Evolutionary conservation across 768 basidiomycete species (phyloP).

Genomic region (Gautieria morchelliformis): DNA sequence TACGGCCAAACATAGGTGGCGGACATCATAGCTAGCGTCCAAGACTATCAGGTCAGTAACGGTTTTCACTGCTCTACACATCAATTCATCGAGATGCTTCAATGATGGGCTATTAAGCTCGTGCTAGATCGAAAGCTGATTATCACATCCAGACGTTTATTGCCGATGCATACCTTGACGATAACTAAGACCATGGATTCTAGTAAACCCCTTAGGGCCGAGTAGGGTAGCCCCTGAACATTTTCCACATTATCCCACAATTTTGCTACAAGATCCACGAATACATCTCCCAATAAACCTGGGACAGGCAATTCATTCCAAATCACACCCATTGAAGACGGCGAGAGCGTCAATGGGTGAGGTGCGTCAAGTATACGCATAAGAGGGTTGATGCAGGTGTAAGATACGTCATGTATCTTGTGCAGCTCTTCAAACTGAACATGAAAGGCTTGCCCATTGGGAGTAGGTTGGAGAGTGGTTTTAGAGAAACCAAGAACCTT

Average conservation of each 20-base stretch:
- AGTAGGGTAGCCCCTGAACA: constrained; percentile 39
- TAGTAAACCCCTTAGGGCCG: constrained; percentile 49
- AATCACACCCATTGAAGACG: constrained; percentile 35
- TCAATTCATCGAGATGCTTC: constrained; percentile 39
- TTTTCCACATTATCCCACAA: constrained; percentile 39
- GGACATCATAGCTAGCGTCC: constrained; percentile 56
- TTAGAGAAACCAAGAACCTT: constrained; percentile 48
- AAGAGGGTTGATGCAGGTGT: constrained; percentile 51
- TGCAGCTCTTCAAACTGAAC: constrained; percentile 44
- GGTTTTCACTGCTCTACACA: constrained; percentile 44
- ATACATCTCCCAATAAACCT: constrained; percentile 50
- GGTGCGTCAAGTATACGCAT: constrained; percentile 51
- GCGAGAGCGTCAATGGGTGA: constrained; percentile 35
- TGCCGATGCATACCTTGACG: constrained; percentile 34
- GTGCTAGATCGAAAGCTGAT: constrained; percentile 24
- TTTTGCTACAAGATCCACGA: constrained; percentile 50
- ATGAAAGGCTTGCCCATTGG: constrained; percentile 39
- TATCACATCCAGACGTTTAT: not conserved
- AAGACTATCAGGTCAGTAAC: constrained; percentile 41
- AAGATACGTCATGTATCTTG: constrained; percentile 31
- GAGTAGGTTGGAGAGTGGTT: constrained; percentile 35
- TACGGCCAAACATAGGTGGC: constrained; percentile 53
- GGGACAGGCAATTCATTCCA: constrained; percentile 34
- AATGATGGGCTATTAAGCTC: constrained; percentile 52
- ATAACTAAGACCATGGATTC: constrained; percentile 57